These are phyloP conservation scores for Hypoxylon sp. DNA, from an alignment of 2,329 filamentous ascomycete species.

Conservation along the genomic window DNA sequence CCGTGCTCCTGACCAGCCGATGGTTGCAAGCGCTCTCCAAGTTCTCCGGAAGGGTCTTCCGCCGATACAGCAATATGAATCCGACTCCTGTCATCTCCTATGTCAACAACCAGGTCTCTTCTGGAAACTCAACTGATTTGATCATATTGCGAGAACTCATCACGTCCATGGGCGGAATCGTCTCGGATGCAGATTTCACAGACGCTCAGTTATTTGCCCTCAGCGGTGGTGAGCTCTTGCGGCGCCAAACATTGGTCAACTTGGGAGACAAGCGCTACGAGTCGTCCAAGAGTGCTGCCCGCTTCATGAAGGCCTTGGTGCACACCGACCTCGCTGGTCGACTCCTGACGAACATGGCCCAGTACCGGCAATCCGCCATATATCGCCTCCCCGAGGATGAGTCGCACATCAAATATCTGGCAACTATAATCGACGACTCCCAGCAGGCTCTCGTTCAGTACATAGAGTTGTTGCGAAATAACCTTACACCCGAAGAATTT, in stretches of 20 bases:
- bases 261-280: conserved; percentile 84
- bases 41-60: conserved; percentile 92
- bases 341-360: conserved; percentile 87
- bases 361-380: conserved; percentile 87
- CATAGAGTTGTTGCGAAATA: conserved; percentile 85
- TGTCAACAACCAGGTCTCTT: conserved; percentile 81
- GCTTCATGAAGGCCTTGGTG: conserved; percentile 80
- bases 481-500: conserved; percentile 78
- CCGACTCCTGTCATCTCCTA: conserved; percentile 88
- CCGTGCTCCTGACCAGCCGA: conserved; percentile 78
- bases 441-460: conserved; percentile 87
- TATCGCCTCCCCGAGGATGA: conserved; percentile 75
- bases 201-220: conserved; percentile 88
- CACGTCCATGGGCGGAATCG: conserved; percentile 91
- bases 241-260: conserved; percentile 80
- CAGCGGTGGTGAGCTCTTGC: conserved; percentile 82
- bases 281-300: conserved; percentile 75
- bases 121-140: conserved; percentile 86
- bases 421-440: conserved; percentile 88
- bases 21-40: conserved; percentile 90
- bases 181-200: conserved; percentile 85
- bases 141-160: conserved; percentile 92
- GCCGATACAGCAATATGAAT: conserved; percentile 83
- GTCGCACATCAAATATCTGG: conserved; percentile 87
- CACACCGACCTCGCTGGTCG: conserved; percentile 81